phyloP scores from a whole-genome alignment of 306 rosid genomes.

The Cicer cuneatum region DNA sequence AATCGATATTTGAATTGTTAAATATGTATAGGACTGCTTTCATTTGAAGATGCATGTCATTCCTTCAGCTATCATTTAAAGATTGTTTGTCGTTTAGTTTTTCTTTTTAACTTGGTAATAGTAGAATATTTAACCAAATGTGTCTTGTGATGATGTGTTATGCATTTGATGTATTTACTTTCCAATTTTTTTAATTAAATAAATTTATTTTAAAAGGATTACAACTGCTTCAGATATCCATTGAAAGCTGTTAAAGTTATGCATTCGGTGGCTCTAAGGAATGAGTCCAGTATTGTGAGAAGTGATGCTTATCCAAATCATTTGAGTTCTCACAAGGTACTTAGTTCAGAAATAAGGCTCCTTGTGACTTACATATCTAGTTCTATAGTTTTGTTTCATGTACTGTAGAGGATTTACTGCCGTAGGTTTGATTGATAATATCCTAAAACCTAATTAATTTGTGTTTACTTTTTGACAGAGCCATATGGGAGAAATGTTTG shows the following conservation, averaged over 20 bases:
- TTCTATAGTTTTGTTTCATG: slow-evolving; percentile 28
- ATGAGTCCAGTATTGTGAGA: slow-evolving; percentile 65
- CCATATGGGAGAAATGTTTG: slow-evolving; percentile 90
- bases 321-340: slow-evolving; percentile 58
- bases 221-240: slow-evolving; percentile 70
- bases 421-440: slow-evolving; percentile 27
- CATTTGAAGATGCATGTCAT: background rate
- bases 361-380: slow-evolving; percentile 11
- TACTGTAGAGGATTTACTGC: slow-evolving; percentile 16
- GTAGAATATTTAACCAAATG: background rate
- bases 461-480: slow-evolving; percentile 61
- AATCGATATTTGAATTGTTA: too few relatives aligned
- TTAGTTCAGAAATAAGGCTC: slow-evolving; percentile 20
- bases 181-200: slow-evolving; percentile 24
- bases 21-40: slow-evolving; percentile 12
- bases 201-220: slow-evolving; percentile 37
- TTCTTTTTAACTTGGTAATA: too few relatives aligned
- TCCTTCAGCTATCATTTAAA: slow-evolving; percentile 12
- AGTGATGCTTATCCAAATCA: slow-evolving; percentile 56
- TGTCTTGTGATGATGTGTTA: slow-evolving; percentile 12
- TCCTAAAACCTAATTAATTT: slow-evolving; percentile 32
- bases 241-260: slow-evolving; percentile 94
- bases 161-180: slow-evolving; percentile 25
- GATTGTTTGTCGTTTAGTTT: too few relatives aligned
- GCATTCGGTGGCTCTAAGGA: slow-evolving; percentile 89